These are phyloP conservation scores for Zancudomyces culisetae DNA, from an alignment of 371 early-diverging fungal genomes.

Conservation along the genomic window DNA sequence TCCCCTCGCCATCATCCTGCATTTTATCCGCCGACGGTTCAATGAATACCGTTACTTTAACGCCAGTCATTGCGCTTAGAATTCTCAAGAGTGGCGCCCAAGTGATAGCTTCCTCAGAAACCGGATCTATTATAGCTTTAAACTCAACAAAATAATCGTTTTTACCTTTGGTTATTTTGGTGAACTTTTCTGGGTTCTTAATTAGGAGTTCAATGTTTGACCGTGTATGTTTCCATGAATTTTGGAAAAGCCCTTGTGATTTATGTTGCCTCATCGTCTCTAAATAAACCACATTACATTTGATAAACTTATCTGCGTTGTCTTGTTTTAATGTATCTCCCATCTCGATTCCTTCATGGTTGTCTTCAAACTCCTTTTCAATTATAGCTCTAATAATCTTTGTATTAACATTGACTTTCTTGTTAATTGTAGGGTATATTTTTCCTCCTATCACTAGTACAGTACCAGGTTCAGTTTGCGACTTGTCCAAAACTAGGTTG, in stretches of 20 bases:
- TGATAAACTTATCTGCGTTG: background rate
- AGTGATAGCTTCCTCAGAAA: conserved; percentile 54
- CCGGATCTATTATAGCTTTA: conserved; percentile 50
- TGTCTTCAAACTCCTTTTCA: conserved; percentile 9
- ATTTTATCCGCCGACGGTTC: conserved; percentile 34
- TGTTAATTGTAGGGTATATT: conserved; percentile 8
- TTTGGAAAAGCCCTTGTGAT: background rate
- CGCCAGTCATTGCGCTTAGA: conserved; percentile 33
- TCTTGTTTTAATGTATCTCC: too few species aligned
- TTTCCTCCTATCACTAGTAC: too few species aligned
- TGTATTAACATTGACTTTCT: background rate
- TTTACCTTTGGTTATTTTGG: background rate
- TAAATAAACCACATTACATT: background rate
- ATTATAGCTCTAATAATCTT: conserved; percentile 11
- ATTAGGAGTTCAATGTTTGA: too few species aligned
- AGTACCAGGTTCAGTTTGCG: too few species aligned
- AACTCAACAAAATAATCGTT: conserved; percentile 25
- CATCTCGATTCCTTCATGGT: background rate
- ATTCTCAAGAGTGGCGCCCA: conserved; percentile 43
- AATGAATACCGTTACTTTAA: conserved; percentile 38
- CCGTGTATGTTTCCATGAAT: background rate
- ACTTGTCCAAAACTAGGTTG: too few species aligned
- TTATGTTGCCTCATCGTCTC: background rate
- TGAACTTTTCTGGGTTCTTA: background rate
- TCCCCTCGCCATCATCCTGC: conserved; percentile 29